Base-by-base conservation (phyloP, 2,329 filamentous ascomycete genomes). In the Cladosporium sphaerospermum region DNA sequence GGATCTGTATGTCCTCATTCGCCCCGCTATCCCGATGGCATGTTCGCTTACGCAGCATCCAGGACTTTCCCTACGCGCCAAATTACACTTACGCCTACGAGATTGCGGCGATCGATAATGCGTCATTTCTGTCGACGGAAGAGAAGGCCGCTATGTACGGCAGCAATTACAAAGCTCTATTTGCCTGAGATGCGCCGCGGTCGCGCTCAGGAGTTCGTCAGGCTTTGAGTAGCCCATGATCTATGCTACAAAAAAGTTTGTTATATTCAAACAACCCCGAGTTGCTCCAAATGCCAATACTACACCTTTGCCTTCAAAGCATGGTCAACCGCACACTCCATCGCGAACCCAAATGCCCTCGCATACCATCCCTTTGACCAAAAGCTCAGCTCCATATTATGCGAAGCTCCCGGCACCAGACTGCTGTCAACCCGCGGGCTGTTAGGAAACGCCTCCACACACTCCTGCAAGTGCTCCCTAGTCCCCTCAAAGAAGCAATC, bases 1-100 rank as follows among this genome's bases (percentile, higher is more conserved):
- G 69, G 68, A 0, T 69, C 69, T 47, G 68, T 68, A 56, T 54
- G 64, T 63, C 13, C 28, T 16, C 3, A 6, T 42, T 19, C 10
- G 9, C 10, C 5, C 14, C 37, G 45, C 10, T 32, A 13, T 7
- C 5, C 5, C 14, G 28, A 13, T 10, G 9, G 42, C 23, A 9
- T 9, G 9, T 11, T 13, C 10, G 40, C 45, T 48, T 11, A 44
- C 11, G 4, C 10, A 7, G n/a, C n/a, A 3, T 5, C 19, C 28
- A 57, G 55, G 55, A 57, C 16, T 57, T 33, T 11, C 55, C 55
- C 10, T 57, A 57, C 28, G 55, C 53, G 6, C 54, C 54, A 19
- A 23, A 14, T 1, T 44, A n/a, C 14, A 33, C 55, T n/a, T 57
- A 46, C 33, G 49, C n/a, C 2, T 42, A 31, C 18, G 44, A 49